Conservation (phyloP, 2,329 filamentous ascomycete genomes). For the Colletotrichum sp. region DNA sequence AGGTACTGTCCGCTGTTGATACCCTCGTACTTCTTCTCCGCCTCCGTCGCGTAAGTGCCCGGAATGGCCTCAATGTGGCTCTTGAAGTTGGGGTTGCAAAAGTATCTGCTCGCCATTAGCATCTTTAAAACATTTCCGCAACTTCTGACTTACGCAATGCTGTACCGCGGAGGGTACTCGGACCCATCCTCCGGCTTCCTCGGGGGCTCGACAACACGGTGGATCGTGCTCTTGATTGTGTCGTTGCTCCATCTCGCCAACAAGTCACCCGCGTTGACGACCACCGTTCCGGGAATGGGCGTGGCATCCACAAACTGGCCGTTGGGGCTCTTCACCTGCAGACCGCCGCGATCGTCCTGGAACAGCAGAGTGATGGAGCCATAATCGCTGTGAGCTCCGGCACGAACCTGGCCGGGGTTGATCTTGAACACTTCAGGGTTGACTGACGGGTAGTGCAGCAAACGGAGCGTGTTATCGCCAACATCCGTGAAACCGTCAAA, state of each 20-base stretch:
- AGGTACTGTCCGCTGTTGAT: conserved; percentile 85
- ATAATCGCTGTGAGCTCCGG: conserved; percentile 78
- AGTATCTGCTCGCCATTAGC: conserved; percentile 61
- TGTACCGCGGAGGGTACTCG: conserved; percentile 79
- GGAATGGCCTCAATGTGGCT: conserved; percentile 80
- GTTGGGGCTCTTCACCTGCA: conserved; percentile 71
- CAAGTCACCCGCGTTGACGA: conserved; percentile 89
- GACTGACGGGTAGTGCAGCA: conserved; percentile 80
- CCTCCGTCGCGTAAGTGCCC: conserved; percentile 69
- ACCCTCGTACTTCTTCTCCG: conserved; percentile 78
- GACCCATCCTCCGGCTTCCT: conserved; percentile 54
- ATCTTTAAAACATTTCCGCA: no score
- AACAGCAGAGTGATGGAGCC: conserved; percentile 67
- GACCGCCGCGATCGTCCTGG: conserved; percentile 61
- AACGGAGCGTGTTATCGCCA: conserved; percentile 73
- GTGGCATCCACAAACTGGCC: conserved; percentile 83
- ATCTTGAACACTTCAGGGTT: conserved; percentile 67
- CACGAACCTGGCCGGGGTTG: conserved; percentile 73
- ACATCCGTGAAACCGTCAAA: conserved; percentile 78
- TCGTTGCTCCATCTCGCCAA: conserved; percentile 91
- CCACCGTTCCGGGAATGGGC: conserved; percentile 80
- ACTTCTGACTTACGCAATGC: conserved; percentile 69
- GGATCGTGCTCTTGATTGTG: conserved; percentile 86
- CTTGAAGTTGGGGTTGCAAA: conserved; percentile 86
- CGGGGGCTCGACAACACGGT: conserved; percentile 88